These are phyloP conservation scores for Grosmannia serpens DNA, from an alignment of 2,329 filamentous ascomycete species.

Conservation along the genomic window DNA sequence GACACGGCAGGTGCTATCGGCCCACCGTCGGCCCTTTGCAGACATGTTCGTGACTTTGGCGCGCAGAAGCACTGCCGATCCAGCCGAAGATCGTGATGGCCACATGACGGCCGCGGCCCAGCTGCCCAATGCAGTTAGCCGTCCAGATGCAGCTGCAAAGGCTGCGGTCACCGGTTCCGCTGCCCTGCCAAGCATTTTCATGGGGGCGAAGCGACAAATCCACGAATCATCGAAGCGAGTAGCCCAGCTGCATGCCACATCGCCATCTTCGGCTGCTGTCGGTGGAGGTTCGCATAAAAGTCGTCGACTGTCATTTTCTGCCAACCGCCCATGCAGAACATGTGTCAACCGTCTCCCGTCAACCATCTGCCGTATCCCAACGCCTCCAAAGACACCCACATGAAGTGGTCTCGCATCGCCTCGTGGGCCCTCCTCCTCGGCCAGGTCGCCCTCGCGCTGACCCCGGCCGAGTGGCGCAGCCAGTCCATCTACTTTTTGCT, in stretches of 20 bases:
- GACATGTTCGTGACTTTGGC: background rate
- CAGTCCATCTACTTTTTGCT: constrained; percentile 48
- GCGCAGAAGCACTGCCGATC: background rate
- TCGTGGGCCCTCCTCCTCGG: background rate
- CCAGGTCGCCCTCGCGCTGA: constrained; percentile 1
- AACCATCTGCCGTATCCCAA: too few relatives aligned
- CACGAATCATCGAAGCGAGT: background rate
- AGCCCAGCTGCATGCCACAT: background rate
- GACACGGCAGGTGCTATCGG: background rate
- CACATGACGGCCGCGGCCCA: background rate
- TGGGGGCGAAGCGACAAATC: background rate
- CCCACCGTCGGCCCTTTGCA: background rate
- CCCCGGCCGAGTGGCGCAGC: constrained; percentile 31
- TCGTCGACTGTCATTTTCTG: background rate
- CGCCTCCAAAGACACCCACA: background rate
- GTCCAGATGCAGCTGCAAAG: background rate
- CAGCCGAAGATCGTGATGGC: background rate
- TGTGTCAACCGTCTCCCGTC: too few relatives aligned
- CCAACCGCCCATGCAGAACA: background rate
- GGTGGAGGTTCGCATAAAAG: background rate
- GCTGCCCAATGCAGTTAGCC: background rate
- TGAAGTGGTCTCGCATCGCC: background rate
- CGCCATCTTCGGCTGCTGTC: background rate
- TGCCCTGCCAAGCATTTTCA: background rate
- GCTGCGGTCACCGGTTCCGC: background rate